phyloP scores from a whole-genome alignment of 352 stramenopile genomes.

The Phytophthora ohioensis region DNA sequence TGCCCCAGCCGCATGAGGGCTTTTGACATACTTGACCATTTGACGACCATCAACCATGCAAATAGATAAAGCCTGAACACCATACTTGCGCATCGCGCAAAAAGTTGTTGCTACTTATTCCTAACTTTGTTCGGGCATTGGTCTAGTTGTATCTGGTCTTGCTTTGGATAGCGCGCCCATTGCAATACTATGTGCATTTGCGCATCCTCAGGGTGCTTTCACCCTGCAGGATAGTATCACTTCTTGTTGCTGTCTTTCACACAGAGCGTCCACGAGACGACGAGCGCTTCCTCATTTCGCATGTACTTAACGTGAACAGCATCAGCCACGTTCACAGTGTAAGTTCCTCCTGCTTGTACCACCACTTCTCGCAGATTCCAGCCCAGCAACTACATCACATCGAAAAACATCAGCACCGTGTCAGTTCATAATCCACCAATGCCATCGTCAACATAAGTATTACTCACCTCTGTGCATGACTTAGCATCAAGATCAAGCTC shows the following conservation, averaged over 20 bases:
- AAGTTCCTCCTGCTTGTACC: constrained; percentile 51
- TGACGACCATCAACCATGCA: constrained; percentile 9
- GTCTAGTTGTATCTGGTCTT: constrained; percentile 25
- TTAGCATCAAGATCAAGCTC: constrained; percentile 58
- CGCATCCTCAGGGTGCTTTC: constrained; percentile 17
- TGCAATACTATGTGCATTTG: constrained; percentile 44
- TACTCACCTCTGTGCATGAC: constrained; percentile 58
- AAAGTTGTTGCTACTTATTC: constrained; percentile 32
- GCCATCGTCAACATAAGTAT: background rate
- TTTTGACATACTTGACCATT: constrained; percentile 38
- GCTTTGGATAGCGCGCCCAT: constrained; percentile 28
- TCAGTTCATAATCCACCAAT: constrained; percentile 8
- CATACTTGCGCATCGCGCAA: constrained; percentile 14
- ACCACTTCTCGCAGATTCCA: constrained; percentile 70
- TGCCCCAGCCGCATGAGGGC: constrained; percentile 22
- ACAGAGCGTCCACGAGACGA: constrained; percentile 61
- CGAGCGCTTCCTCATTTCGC: constrained; percentile 53
- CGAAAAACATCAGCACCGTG: constrained; percentile 1
- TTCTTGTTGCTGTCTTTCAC: constrained; percentile 44
- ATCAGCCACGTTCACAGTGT: constrained; percentile 55
- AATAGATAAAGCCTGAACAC: constrained; percentile 41
- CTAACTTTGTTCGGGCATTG: constrained; percentile 36
- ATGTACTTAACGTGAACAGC: constrained; percentile 59
- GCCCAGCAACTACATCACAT: constrained; percentile 51
- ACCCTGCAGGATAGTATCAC: constrained; percentile 16